Conservation (phyloP, 2,329 filamentous ascomycete species). For the Alternaria solani region DNA sequence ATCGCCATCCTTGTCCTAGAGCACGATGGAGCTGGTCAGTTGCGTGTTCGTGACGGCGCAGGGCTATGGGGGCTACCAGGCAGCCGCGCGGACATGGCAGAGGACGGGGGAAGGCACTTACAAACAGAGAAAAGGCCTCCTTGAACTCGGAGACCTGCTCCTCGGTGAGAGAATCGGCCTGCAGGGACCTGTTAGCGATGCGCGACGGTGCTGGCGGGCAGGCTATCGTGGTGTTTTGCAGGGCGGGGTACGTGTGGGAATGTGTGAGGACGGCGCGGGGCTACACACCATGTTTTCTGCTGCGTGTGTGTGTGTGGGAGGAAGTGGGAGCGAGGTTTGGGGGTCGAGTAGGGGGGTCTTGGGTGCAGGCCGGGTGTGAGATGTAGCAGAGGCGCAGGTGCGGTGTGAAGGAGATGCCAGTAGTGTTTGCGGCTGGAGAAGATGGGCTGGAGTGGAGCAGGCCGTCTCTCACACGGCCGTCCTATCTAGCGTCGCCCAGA, state of each 20-base stretch:
- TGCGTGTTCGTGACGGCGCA: conserved; percentile 8
- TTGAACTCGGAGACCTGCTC: conserved; percentile 99
- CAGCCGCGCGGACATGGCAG: conserved; percentile 25
- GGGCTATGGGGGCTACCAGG: conserved; percentile 28
- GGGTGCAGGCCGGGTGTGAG: not conserved
- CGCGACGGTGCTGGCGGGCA: conserved; percentile 12
- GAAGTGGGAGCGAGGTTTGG: not conserved
- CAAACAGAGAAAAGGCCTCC: conserved; percentile 99
- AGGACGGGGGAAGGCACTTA: conserved; percentile 64
- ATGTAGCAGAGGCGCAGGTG: conserved; percentile 25
- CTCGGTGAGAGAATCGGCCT: conserved; percentile 99
- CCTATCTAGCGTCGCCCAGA: conserved; percentile 11
- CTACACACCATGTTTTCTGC: conserved; percentile 50
- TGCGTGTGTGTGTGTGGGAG: conserved; percentile 12
- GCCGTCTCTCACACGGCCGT: conserved; percentile 26
- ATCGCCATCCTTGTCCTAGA: conserved; percentile 67
- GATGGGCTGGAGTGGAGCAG: conserved; percentile 31
- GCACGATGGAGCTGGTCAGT: conserved; percentile 33
- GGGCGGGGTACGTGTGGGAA: conserved; percentile 47
- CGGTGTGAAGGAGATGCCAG: conserved; percentile 27
- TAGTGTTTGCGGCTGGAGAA: conserved; percentile 43
- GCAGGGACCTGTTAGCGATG: conserved; percentile 39
- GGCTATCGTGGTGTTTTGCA: conserved; percentile 41
- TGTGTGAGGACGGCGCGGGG: conserved; percentile 33
- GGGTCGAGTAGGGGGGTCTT: not conserved